Percentiles rank a stretch among this genome's conserved stretches.
Conservation (phyloP, 2,329 filamentous ascomycete species). For the Calonectria crousiana region DNA sequence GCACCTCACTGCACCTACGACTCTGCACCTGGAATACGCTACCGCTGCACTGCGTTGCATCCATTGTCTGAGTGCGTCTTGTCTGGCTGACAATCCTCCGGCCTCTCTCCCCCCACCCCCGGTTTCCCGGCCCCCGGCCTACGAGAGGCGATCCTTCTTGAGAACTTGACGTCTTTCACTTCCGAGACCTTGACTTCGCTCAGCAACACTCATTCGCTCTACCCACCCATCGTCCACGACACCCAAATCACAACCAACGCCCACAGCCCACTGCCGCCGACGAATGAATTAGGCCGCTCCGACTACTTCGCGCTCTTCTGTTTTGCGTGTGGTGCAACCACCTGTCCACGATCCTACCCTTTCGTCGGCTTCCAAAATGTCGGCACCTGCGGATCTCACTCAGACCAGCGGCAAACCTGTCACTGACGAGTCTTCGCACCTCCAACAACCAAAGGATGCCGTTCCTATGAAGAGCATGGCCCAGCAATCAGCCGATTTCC, state of each 20-base stretch:
- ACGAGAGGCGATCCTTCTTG: conserved; percentile 40
- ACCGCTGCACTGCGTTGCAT: conserved; percentile 30
- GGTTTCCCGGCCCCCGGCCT: conserved; percentile 43
- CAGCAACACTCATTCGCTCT: conserved; percentile 30
- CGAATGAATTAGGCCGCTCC: conserved; percentile 38
- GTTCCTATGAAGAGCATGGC: conserved; percentile 53
- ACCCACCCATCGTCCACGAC: conserved; percentile 32
- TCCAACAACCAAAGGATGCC: conserved; percentile 52
- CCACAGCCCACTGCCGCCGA: conserved; percentile 11
- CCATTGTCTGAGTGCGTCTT: conserved; percentile 42
- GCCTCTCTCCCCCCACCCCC: conserved; percentile 42
- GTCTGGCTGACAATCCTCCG: conserved; percentile 40
- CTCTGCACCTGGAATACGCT: neutral
- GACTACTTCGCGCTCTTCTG: conserved; percentile 24
- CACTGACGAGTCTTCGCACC: conserved; percentile 44
- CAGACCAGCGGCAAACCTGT: conserved; percentile 47
- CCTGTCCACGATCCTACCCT: conserved; percentile 35
- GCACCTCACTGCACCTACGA: neutral
- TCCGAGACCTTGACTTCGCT: conserved; percentile 40
- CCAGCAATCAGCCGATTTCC: conserved; percentile 36
- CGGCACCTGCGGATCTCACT: conserved; percentile 49
- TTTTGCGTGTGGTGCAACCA: conserved; percentile 42
- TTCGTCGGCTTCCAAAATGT: conserved; percentile 43
- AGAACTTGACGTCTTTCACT: conserved; percentile 47
- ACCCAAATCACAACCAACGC: conserved; percentile 22